A percentile compares a stretch with the other conserved stretches of the same genome.
Conservation (phyloP, 345 rosid species). For the Rhodamnia rubescens region DNA sequence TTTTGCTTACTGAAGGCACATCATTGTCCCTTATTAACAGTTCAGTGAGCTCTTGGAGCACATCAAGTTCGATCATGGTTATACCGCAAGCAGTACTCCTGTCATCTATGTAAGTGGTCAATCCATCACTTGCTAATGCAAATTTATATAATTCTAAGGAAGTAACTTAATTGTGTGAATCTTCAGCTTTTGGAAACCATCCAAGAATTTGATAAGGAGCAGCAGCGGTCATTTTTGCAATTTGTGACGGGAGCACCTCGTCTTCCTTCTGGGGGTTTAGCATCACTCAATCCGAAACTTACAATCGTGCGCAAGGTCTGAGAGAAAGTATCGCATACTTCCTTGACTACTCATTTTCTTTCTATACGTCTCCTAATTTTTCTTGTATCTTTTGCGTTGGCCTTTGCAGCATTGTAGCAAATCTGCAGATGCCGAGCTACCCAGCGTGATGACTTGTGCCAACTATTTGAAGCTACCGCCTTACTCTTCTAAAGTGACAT, state of each 20-base stretch:
- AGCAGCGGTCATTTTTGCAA: constrained; percentile 73
- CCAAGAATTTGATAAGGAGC: constrained; percentile 50
- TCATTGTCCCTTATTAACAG: constrained; percentile 20
- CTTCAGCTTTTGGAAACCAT: constrained; percentile 72
- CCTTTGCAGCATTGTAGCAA: constrained; percentile 57
- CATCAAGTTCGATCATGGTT: constrained; percentile 95
- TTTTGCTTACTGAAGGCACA: neutral
- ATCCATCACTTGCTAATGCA: neutral
- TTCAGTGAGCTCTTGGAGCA: constrained; percentile 73
- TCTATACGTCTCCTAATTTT: neutral
- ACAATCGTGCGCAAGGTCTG: constrained; percentile 88
- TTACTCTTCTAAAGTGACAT: constrained; percentile 71
- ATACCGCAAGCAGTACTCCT: constrained; percentile 94
- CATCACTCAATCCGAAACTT: constrained; percentile 77
- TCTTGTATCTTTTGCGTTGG: neutral
- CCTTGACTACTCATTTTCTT: neutral
- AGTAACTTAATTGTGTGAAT: neutral
- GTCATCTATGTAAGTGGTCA: constrained; percentile 38
- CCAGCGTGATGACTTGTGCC: constrained; percentile 98
- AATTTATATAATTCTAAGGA: neutral
- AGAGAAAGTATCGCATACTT: neutral
- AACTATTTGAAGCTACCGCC: constrained; percentile 94
- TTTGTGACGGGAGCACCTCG: constrained; percentile 96
- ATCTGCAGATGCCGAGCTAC: constrained; percentile 62
- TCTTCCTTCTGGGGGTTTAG: constrained; percentile 89